Evolutionary conservation across 2,329 filamentous ascomycete genomes (phyloP).

Genomic region (Chaetomium sp.): DNA sequence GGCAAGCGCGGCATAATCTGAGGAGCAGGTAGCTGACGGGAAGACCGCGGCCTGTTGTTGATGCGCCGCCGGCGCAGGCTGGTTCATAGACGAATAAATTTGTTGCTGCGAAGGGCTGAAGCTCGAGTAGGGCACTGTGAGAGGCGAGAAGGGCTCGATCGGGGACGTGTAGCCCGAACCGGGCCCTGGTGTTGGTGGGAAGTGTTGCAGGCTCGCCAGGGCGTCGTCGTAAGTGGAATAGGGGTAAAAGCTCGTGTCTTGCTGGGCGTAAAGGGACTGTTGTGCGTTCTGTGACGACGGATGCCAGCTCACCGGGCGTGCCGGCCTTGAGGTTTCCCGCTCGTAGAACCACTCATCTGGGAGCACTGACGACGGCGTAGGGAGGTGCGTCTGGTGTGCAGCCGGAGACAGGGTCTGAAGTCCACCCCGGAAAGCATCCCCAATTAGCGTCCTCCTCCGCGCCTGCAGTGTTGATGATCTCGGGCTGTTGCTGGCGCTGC

Average conservation of each 20-base stretch:
- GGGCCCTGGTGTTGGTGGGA: constrained; percentile 55
- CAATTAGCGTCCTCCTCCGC: constrained; percentile 60
- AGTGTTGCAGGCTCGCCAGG: constrained; percentile 46
- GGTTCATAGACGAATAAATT: constrained; percentile 40
- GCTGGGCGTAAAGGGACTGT: constrained; percentile 42
- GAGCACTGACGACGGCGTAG: constrained; percentile 41
- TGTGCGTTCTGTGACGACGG: constrained; percentile 57
- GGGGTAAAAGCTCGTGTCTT: constrained; percentile 44
- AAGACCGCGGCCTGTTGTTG: constrained; percentile 20
- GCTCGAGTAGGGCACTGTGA: constrained; percentile 51
- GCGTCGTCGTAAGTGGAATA: constrained; percentile 47
- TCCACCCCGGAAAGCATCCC: constrained; percentile 43
- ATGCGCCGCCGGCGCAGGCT: constrained; percentile 13
- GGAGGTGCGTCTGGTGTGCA: constrained; percentile 47
- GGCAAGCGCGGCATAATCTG: constrained; percentile 15
- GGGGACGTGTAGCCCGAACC: constrained; percentile 64
- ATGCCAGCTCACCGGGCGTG: constrained; percentile 75
- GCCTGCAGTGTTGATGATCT: constrained; percentile 52
- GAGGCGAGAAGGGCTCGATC: constrained; percentile 53
- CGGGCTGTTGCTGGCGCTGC: constrained; percentile 70
- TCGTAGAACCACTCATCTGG: constrained; percentile 40
- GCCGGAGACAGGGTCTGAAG: constrained; percentile 46
- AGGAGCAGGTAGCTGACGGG: constrained; percentile 3
- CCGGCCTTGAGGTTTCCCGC: constrained; percentile 43
- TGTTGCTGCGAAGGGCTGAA: constrained; percentile 39